Conservation (phyloP, 768 basidiomycete genomes). For the Albatrellus ellisii region DNA sequence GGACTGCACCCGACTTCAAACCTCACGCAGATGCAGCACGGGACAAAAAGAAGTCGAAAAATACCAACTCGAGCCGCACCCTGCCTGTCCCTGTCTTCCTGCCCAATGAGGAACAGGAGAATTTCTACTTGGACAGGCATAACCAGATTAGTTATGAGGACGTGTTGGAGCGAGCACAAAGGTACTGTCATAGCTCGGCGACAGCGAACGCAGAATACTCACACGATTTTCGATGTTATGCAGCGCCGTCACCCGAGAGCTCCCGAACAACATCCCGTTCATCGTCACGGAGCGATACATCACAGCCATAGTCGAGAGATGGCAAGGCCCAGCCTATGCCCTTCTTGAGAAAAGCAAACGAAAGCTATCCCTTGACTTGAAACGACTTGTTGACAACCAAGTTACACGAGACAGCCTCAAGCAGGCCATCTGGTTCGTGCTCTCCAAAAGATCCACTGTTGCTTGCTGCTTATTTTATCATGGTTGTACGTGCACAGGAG, state of each 20-base stretch:
- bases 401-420: slow-evolving; percentile 36
- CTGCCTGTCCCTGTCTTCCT: no score
- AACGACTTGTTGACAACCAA: slow-evolving; percentile 6
- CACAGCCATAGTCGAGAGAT: slow-evolving; percentile 5
- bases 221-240: not conserved
- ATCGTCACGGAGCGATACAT: slow-evolving; percentile 16
- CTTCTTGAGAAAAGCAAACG: slow-evolving; percentile 13
- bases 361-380: slow-evolving; percentile 10
- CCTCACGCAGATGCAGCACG: no score
- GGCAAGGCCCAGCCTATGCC: slow-evolving; percentile 11
- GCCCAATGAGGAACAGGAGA: no score
- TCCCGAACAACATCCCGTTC: slow-evolving; percentile 52
- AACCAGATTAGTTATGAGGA: no score
- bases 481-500: not conserved
- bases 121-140: no score
- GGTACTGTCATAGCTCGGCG: not conserved
- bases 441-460: no score
- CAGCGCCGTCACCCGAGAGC: slow-evolving; percentile 55
- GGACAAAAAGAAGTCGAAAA: no score
- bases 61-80: no score
- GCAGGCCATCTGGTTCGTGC: slow-evolving; percentile 33
- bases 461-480: no score
- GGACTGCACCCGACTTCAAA: slow-evolving; percentile 40
- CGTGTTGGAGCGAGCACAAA: no score
- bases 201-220: not conserved